Conservation (phyloP, 2,329 filamentous ascomycete genomes). For the Diaporthe batatas region DNA sequence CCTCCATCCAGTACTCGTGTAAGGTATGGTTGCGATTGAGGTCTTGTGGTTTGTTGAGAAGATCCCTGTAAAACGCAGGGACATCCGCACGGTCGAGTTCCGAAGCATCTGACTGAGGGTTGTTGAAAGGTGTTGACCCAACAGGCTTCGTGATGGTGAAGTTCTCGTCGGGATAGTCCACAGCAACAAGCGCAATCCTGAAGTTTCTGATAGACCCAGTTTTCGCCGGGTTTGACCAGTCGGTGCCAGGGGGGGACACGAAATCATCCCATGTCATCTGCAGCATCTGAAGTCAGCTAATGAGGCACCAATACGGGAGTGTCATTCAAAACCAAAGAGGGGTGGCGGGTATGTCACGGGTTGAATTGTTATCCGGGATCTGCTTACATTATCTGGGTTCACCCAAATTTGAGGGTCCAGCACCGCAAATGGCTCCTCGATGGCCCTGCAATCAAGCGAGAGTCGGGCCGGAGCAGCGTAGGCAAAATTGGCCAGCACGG, state of each 20-base stretch:
- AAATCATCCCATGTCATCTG: conserved; percentile 65
- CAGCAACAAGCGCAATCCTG: conserved; percentile 66
- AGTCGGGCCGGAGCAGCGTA: conserved; percentile 1
- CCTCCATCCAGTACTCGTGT: conserved; percentile 71
- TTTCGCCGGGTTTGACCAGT: conserved; percentile 60
- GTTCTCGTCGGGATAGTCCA: conserved; percentile 64
- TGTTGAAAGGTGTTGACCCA: conserved; percentile 63
- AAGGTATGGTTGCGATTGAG: conserved; percentile 66
- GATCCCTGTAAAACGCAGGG: conserved; percentile 63
- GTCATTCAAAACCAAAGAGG: background rate
- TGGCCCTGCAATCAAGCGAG: conserved; percentile 7
- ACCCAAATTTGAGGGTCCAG: conserved; percentile 66
- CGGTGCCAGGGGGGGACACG: conserved; percentile 59
- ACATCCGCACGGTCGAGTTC: conserved; percentile 60
- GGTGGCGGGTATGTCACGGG: background rate
- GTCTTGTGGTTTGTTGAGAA: conserved; percentile 63
- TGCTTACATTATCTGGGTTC: conserved; percentile 56
- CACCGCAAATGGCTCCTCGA: conserved; percentile 59
- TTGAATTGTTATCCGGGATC: background rate
- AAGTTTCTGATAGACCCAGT: conserved; percentile 65
- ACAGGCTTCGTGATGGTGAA: conserved; percentile 62
- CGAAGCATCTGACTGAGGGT: conserved; percentile 60
- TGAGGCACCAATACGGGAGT: too few species aligned
- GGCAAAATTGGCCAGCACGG: background rate
- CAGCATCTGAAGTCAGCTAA: background rate